Conservation (phyloP, 1,139 yeast genomes). For the Meyerozyma smithsonii region DNA sequence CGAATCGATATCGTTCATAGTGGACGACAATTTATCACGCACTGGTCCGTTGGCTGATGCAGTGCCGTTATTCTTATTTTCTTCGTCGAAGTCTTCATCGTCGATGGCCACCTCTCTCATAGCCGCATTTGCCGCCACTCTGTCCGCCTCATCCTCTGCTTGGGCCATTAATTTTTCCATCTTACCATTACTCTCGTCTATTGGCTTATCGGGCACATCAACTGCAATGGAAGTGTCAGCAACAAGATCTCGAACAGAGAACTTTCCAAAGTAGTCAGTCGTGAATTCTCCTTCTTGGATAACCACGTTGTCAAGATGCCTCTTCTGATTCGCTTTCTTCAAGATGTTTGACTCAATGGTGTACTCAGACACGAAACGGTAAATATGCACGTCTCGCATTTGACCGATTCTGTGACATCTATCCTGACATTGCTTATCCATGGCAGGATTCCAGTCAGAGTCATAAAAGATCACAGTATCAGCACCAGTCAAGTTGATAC, state of each 20-base stretch:
- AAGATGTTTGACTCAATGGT: constrained; percentile 95
- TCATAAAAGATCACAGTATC: constrained; percentile 99
- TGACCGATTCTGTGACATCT: constrained; percentile 99
- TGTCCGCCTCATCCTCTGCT: constrained; percentile 96
- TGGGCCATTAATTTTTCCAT: constrained; percentile 73
- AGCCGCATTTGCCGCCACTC: constrained; percentile 86
- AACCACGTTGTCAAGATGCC: constrained; percentile 91
- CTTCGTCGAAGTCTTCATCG: constrained; percentile 70
- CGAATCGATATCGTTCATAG: constrained; percentile 1
- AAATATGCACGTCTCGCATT: constrained; percentile 94
- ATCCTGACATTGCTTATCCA: constrained; percentile 99
- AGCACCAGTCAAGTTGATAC: constrained; percentile 96
- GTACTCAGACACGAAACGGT: constrained; percentile 91
- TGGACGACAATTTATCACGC: constrained; percentile 5
- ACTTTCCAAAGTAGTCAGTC: constrained; percentile 87
- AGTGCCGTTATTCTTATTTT: constrained; percentile 19
- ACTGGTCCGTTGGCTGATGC: constrained; percentile 13
- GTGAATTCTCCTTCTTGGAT: constrained; percentile 98
- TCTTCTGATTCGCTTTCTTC: constrained; percentile 91
- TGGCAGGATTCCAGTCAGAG: constrained; percentile 99
- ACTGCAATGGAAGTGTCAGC: constrained; percentile 51
- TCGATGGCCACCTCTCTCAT: constrained; percentile 83
- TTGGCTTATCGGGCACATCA: constrained; percentile 34
- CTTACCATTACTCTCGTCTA: constrained; percentile 40
- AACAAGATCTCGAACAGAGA: constrained; percentile 83